A percentile compares a stretch with the other conserved stretches of the same genome.
phyloP scores from a whole-genome alignment of 176 grass and related monocot species.

The Oryza rufipogon region DNA sequence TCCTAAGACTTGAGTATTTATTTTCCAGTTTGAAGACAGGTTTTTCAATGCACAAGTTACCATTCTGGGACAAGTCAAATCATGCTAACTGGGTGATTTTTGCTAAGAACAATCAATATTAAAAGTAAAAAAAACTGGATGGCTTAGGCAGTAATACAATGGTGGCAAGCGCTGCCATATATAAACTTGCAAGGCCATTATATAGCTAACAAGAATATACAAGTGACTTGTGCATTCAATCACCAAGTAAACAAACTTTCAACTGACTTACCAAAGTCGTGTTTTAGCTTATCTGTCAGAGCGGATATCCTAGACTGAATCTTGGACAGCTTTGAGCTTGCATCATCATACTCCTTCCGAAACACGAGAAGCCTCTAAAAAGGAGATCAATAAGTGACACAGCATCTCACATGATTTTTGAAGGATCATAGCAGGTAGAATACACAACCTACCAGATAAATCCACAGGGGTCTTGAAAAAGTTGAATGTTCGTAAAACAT shows the following conservation, averaged over 20 bases:
- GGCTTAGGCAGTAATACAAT: constrained; percentile 19
- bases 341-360: constrained; percentile 93
- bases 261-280: constrained; percentile 74
- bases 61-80: not conserved
- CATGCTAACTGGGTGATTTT: constrained; percentile 13
- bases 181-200: constrained; percentile 4
- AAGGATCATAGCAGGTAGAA: constrained; percentile 25
- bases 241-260: constrained; percentile 15
- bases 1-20: not conserved
- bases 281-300: constrained; percentile 78
- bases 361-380: constrained; percentile 79
- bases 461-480: constrained; percentile 91
- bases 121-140: not conserved
- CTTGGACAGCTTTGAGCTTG: constrained; percentile 87
- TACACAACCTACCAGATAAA: constrained; percentile 69
- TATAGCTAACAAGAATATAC: constrained; percentile 1
- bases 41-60: not conserved
- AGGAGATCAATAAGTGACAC: constrained; percentile 38
- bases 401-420: not conserved
- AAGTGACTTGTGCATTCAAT: not conserved
- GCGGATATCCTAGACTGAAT: constrained; percentile 81
- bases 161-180: not conserved
- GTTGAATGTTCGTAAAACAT: constrained; percentile 86
- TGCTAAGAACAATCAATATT: constrained; percentile 18
- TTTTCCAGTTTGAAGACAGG: not conserved